Evolutionary conservation across 2,329 filamentous ascomycete species (phyloP).

Genomic region (Phaeosphaeria sp.): DNA sequence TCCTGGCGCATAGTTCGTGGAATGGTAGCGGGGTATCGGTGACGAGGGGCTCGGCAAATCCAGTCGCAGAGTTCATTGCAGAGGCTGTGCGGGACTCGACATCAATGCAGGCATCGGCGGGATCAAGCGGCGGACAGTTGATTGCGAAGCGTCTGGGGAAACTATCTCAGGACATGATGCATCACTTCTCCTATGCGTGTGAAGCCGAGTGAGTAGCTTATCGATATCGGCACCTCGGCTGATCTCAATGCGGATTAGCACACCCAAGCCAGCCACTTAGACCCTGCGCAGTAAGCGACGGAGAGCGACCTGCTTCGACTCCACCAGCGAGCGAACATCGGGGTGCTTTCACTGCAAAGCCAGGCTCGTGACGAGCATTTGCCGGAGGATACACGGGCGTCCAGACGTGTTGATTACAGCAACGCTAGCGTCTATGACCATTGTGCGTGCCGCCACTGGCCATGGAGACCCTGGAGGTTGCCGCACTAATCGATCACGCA

Average conservation of each 20-base stretch:
- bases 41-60: slow-evolving; percentile 43
- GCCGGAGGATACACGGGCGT: neutral
- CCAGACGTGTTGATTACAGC: slow-evolving; percentile 8
- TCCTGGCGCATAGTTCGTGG: slow-evolving; percentile 54
- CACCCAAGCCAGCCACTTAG: slow-evolving; percentile 19
- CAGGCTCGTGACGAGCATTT: slow-evolving; percentile 17
- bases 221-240: slow-evolving; percentile 30
- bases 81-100: slow-evolving; percentile 38
- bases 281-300: slow-evolving; percentile 18
- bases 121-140: slow-evolving; percentile 20
- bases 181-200: slow-evolving; percentile 16
- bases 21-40: slow-evolving; percentile 56
- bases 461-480: slow-evolving; percentile 17
- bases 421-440: slow-evolving; percentile 12
- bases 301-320: slow-evolving; percentile 6
- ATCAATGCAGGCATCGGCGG: slow-evolving; percentile 35
- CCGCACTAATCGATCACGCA: slow-evolving; percentile 26
- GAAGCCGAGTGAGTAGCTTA: slow-evolving; percentile 22
- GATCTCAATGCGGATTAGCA: slow-evolving; percentile 20
- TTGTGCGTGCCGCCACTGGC: slow-evolving; percentile 21
- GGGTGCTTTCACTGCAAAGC: neutral
- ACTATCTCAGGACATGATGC: slow-evolving; percentile 30
- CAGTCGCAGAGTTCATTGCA: slow-evolving; percentile 46
- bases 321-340: slow-evolving; percentile 9
- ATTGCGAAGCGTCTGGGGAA: slow-evolving; percentile 21